phyloP scores from a whole-genome alignment of 2,329 filamentous ascomycete genomes.

The Incumbomyces delicatus region DNA sequence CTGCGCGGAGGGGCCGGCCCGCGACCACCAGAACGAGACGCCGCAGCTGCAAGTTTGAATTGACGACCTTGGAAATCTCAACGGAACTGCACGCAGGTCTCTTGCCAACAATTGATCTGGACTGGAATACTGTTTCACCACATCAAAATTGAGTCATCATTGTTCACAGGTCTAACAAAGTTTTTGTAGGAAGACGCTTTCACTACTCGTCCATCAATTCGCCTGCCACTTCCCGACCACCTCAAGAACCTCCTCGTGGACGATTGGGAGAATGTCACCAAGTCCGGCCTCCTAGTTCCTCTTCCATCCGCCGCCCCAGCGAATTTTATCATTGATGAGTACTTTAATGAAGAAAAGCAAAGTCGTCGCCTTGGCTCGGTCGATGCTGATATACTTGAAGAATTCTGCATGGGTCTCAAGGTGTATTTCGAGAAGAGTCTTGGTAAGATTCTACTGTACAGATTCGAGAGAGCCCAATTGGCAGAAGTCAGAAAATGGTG shows the following conservation, averaged over 20 bases:
- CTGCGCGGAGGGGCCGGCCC: too few species aligned
- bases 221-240: conserved; percentile 75
- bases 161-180: conserved; percentile 29
- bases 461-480: conserved; percentile 86
- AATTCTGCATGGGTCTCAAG: conserved; percentile 73
- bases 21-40: too few species aligned
- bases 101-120: too few species aligned
- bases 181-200: conserved; percentile 65
- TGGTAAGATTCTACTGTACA: conserved; percentile 82
- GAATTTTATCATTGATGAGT: conserved; percentile 68
- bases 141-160: neutral
- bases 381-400: conserved; percentile 77
- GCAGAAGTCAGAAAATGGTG: conserved; percentile 50
- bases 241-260: conserved; percentile 90
- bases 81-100: neutral
- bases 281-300: conserved; percentile 80
- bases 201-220: conserved; percentile 71
- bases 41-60: too few species aligned
- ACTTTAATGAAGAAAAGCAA: conserved; percentile 58
- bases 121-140: neutral
- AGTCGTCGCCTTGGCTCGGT: conserved; percentile 57
- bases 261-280: conserved; percentile 98
- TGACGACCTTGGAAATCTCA: neutral
- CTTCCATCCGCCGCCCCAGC: conserved; percentile 71
- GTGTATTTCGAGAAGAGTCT: conserved; percentile 92